phyloP scores from a whole-genome alignment of 202 grass and related monocot species.

The Hordeum pubiflorum region DNA sequence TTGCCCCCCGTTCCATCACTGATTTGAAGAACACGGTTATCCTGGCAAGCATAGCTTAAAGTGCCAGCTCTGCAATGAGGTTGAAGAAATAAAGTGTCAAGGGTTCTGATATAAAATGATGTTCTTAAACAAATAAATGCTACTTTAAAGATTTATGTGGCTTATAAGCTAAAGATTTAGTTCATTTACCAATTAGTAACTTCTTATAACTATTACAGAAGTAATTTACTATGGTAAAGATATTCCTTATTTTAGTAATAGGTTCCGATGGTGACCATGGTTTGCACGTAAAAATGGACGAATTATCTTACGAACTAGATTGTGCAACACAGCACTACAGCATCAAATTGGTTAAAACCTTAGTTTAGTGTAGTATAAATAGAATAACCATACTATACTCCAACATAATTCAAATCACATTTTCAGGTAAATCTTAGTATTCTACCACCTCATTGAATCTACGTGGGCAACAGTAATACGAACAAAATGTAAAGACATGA shows the following conservation, averaged over 20 bases:
- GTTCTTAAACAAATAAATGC: not conserved
- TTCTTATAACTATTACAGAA: not conserved
- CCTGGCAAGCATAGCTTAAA: constrained; percentile 50
- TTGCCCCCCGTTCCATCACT: constrained; percentile 33
- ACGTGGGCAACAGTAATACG: not conserved
- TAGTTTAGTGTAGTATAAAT: not conserved
- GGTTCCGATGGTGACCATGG: not conserved
- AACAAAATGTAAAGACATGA: no score
- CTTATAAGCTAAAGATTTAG: not conserved
- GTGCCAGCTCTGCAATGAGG: constrained; percentile 33
- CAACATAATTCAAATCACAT: not conserved
- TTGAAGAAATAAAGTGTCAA: not conserved
- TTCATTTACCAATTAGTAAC: not conserved
- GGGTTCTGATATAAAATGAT: not conserved
- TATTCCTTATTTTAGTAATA: not conserved
- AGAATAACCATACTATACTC: not conserved
- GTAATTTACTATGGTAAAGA: not conserved
- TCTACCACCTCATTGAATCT: not conserved
- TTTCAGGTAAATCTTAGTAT: not conserved
- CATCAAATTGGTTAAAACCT: not conserved
- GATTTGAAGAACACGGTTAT: constrained; percentile 38
- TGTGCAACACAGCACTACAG: not conserved
- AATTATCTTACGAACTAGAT: not conserved
- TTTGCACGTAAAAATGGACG: not conserved
- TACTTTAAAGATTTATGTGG: not conserved